Base-by-base conservation (phyloP, 805 yeast species). In the Kuraishia piskuri region DNA sequence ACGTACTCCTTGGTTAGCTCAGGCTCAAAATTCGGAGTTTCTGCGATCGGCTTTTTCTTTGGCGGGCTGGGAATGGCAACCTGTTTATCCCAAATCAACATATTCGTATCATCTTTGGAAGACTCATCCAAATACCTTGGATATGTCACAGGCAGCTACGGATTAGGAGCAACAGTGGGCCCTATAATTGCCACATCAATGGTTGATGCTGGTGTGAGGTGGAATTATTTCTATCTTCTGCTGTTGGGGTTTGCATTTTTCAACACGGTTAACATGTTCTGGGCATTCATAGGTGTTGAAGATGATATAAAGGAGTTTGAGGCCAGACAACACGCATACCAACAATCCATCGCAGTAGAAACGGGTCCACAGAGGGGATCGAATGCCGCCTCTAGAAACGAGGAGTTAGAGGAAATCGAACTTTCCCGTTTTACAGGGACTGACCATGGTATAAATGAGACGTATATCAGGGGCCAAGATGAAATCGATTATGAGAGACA, bases 161-260 rank as follows among this genome's bases (percentile, higher is more conserved):
- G 95, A 0, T 59, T 81, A 2, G 90, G 91, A 2, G 88, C 90
- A 1, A 82, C 87, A 49, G 58, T 83, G 1, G 76, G 89, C 1
- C 91, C 95, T 2, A 75, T 87, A 20, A 63, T 83, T 25, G 83
- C 85, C 2, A 79, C 88, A 0, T 66, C 75, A 0, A 71, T 84
- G 74, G 74, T 79, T 19, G 69, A 73, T 48, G 56, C 63, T 0
- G 82, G 80, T 2, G 62, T 74, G 19, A 57, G 59, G 52, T 84
- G 89, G 88, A 70, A 79, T 60, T 71, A 61, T 54, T 79, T 68
- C 63, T 84, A 73, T 59, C 66, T 75, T n/a, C 71, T 83, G 14
- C 63, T 82, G 45, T 63, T 71, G 8, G 80, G 67, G 0, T 26
- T 77, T 51, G 65, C 74, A 58, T 21, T 70, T 0, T 23, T 63